phyloP scores from a whole-genome alignment of 139 green algal genomes.

The Chlorokybus atmophyticus region DNA sequence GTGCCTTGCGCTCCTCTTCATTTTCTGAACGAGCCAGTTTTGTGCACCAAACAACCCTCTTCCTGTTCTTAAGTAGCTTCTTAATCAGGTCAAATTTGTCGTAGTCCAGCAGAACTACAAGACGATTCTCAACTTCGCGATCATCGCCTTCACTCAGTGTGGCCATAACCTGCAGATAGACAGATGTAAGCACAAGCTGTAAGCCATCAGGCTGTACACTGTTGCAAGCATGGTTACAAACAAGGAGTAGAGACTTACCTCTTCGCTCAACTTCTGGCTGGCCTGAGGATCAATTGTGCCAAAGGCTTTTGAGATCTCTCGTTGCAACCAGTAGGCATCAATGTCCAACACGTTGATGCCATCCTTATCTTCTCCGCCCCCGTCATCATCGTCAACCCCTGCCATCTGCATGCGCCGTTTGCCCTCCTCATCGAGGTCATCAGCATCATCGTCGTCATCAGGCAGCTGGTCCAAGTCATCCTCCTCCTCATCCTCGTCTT shows the following conservation, averaged over 20 bases:
- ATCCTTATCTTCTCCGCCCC: constrained; percentile 20
- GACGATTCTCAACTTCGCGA: constrained; percentile 63
- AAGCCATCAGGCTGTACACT: not conserved
- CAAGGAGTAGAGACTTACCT: constrained; percentile 32
- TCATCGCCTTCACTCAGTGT: constrained; percentile 38
- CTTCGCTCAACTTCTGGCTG: constrained; percentile 58
- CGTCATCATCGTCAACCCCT: constrained; percentile 26
- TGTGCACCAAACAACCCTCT: constrained; percentile 91
- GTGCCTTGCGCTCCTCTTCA: constrained; percentile 52
- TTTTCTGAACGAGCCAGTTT: constrained; percentile 60
- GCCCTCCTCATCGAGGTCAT: not conserved
- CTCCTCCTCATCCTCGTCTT: constrained; percentile 64
- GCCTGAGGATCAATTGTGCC: constrained; percentile 46
- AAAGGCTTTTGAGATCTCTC: constrained; percentile 56
- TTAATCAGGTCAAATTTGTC: constrained; percentile 96
- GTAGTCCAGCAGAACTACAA: constrained; percentile 83
- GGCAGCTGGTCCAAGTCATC: constrained; percentile 28
- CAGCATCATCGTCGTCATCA: constrained; percentile 18
- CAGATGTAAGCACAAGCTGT: constrained; percentile 8
- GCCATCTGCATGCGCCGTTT: constrained; percentile 17
- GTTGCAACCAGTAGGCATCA: constrained; percentile 98
- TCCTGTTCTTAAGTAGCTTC: constrained; percentile 71
- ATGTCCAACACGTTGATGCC: constrained; percentile 60
- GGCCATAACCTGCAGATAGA: constrained; percentile 7
- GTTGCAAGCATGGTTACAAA: constrained; percentile 1